These are phyloP conservation scores for Aspergillus sergii DNA, from an alignment of 2,329 filamentous ascomycete species.

Conservation along the genomic window DNA sequence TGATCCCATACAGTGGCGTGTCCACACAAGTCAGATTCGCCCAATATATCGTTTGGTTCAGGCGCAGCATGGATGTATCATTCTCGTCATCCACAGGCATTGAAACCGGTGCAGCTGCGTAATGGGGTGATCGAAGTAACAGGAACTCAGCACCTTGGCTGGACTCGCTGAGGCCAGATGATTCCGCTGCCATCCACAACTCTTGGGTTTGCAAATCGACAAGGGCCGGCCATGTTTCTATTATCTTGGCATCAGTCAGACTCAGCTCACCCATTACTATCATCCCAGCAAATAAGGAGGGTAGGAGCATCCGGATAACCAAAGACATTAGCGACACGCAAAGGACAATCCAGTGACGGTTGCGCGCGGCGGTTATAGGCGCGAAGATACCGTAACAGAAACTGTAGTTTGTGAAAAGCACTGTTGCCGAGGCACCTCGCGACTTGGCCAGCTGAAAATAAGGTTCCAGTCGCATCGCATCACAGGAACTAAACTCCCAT, in stretches of 20 bases:
- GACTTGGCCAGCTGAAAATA: slow-evolving; percentile 24
- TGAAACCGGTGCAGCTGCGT: slow-evolving; percentile 3
- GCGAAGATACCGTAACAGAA: slow-evolving; percentile 20
- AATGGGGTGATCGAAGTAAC: background rate
- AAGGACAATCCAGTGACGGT: slow-evolving; percentile 24
- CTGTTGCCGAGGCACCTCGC: slow-evolving; percentile 11
- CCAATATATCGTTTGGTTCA: slow-evolving; percentile 25
- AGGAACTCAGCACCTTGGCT: background rate
- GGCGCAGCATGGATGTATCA: slow-evolving; percentile 2
- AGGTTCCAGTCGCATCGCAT: slow-evolving; percentile 25
- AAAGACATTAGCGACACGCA: slow-evolving; percentile 19
- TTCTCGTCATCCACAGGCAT: slow-evolving; percentile 11
- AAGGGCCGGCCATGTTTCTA: slow-evolving; percentile 11
- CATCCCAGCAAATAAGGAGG: slow-evolving; percentile 22
- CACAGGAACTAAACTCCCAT: slow-evolving; percentile 21
- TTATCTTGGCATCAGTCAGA: background rate
- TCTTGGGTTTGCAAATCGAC: slow-evolving; percentile 6
- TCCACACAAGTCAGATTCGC: slow-evolving; percentile 17
- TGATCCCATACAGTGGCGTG: background rate
- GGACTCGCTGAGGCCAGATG: background rate
- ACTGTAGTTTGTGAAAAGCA: slow-evolving; percentile 26
- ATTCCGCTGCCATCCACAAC: slow-evolving; percentile 1
- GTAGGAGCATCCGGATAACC: slow-evolving; percentile 18
- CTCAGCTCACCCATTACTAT: slow-evolving; percentile 4
- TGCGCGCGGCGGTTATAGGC: slow-evolving; percentile 19